Base-by-base conservation (phyloP, 2,329 filamentous ascomycete genomes). In the Ascochyta rabiei region DNA sequence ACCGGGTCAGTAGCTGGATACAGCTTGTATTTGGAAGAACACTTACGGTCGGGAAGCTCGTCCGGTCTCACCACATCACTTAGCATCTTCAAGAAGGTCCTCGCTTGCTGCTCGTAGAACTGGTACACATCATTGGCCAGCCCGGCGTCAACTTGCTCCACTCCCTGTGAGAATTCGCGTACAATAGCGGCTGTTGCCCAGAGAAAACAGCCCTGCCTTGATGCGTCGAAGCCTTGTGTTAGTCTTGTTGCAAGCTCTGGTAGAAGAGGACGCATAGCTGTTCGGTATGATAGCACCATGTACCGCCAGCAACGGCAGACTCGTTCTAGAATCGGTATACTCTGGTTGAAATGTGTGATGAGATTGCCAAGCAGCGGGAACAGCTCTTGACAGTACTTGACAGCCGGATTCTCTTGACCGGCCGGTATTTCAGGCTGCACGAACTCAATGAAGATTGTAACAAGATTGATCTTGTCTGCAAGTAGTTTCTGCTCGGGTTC, bases 161-260 rank as follows among this genome's bases (percentile, higher is more conserved):
- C 86, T 37, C 93, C 92, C 66, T 96, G 91, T 0, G 91, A 95
- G 71, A 98, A 99, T 74, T 99, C 95, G 55, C 95, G 89, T 26
- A 99, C 84, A 59, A 99, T 96, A 8, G 93, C 91, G 61, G 93
- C 90, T 2, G 93, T 97, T 1, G 95, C 93, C 95, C 95, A 99
- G n/a, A 99, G 82, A 82, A 99, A 99, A 74, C 93, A 97, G 12
- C 95, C 95, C 76, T 99, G 93, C 57, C 88, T 86, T 10, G 93
- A 97, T 16, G 85, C 83, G 50, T 89, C 84, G 73, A 99, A 99
- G 4, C 93, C 93, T 60, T 83, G 84, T 1, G 91, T 91, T 53
- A 99, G 84, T 75, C 93, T 96, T 66, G 93, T 90, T 16, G 95
- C 96, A 76, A 99, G 86, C 18, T 86, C 84, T 1, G 90, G 89